These are phyloP conservation scores for Amaranthus palmeri DNA, from an alignment of 148 eudicot genomes.

Conservation along the genomic window DNA sequence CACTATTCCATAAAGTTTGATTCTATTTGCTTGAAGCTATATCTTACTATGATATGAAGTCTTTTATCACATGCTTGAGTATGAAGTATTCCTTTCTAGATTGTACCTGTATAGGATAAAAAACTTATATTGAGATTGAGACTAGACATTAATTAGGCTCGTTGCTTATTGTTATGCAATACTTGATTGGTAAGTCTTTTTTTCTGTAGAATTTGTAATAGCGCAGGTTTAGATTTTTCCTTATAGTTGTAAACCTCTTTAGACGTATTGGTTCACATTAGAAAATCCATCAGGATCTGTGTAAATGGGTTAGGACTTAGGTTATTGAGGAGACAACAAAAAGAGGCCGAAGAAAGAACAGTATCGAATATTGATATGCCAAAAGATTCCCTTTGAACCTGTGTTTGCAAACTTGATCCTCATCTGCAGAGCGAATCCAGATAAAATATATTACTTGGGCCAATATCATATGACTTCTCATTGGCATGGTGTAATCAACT, in stretches of 20 bases:
- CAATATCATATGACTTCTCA: no score
- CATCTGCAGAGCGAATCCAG: not conserved
- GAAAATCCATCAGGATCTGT: not conserved
- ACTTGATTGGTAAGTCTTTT: no score
- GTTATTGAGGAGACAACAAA: not conserved
- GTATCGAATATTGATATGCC: not conserved
- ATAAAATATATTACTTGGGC: not conserved
- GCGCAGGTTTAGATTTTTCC: no score
- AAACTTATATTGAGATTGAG: not conserved
- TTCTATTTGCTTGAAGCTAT: not conserved
- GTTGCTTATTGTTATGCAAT: no score
- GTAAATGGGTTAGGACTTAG: not conserved
- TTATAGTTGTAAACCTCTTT: not conserved
- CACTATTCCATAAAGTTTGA: conserved; percentile 8
- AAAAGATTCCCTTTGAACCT: not conserved
- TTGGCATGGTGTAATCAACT: no score
- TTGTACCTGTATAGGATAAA: not conserved
- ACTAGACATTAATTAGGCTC: not conserved
- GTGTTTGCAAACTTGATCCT: not conserved
- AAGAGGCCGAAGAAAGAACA: not conserved
- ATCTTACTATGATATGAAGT: not conserved
- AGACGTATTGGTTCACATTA: not conserved
- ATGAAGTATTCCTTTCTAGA: not conserved
- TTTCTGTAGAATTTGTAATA: no score
- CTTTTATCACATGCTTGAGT: conserved; percentile 4